Conservation (phyloP, 1,284 basidiomycete genomes). For the Ustilago loliicola region DNA sequence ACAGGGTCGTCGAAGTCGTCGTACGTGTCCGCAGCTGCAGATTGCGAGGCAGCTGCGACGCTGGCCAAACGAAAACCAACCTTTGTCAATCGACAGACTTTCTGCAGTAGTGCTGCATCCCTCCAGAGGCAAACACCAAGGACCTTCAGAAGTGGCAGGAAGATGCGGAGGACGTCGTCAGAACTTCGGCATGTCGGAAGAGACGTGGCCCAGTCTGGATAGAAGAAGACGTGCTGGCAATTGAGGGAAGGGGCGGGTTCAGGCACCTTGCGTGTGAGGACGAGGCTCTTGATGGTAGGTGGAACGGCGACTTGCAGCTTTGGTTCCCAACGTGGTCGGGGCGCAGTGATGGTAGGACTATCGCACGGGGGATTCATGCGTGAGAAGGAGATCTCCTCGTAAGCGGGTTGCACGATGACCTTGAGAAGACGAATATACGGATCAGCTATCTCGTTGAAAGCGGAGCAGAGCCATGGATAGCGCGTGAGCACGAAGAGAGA, state of each 20-base stretch:
- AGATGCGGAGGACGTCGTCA: slow-evolving; percentile 45
- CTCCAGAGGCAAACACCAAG: slow-evolving; percentile 60
- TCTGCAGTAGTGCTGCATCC: slow-evolving; percentile 57
- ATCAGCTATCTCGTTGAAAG: slow-evolving; percentile 84
- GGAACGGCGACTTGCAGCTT: slow-evolving; percentile 34
- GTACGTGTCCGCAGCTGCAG: slow-evolving; percentile 13
- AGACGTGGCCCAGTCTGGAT: slow-evolving; percentile 55
- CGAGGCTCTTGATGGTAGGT: slow-evolving; percentile 28
- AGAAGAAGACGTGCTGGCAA: slow-evolving; percentile 62
- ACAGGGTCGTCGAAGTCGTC: slow-evolving; percentile 32
- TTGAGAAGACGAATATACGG: slow-evolving; percentile 72
- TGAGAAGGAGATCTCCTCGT: slow-evolving; percentile 50
- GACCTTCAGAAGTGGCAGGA: slow-evolving; percentile 64
- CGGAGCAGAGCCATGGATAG: slow-evolving; percentile 87
- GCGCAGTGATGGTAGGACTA: slow-evolving; percentile 70
- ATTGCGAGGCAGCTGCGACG: slow-evolving; percentile 17
- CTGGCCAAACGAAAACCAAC: slow-evolving; percentile 42
- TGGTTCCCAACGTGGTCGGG: slow-evolving; percentile 67
- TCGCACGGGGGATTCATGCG: slow-evolving; percentile 76
- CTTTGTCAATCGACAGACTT: slow-evolving; percentile 58
- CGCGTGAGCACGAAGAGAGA: slow-evolving; percentile 83
- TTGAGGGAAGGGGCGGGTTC: slow-evolving; percentile 54
- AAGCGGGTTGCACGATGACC: slow-evolving; percentile 63
- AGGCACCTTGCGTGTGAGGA: slow-evolving; percentile 59
- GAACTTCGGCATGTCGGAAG: slow-evolving; percentile 47